Evolutionary conservation across 2,329 filamentous ascomycete genomes (phyloP), one percentile per base, ranked within the genome.

Genomic region (Aspergillus costaricaensis): DNA sequence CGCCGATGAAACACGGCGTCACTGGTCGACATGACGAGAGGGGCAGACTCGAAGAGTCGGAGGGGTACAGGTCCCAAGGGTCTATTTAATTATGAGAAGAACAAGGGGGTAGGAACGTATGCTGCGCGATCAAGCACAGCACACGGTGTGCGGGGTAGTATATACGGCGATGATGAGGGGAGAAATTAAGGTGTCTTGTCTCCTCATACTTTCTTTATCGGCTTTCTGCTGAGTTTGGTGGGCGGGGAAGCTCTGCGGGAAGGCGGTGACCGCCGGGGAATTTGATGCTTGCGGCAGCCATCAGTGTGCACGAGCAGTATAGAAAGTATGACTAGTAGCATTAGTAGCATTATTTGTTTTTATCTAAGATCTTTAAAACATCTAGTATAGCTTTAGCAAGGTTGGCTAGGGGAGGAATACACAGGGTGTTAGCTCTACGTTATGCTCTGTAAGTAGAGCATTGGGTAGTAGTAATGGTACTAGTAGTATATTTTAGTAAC

Each of bases 1-100:
- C 80, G 77, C 59, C 78, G 77, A 49, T 77, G 71, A 58, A 78
- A 75, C 38, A 79, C 77, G 54, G 73, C 70, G 57, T 77, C 74
- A 65, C 73, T 74, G 58, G 67, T 66, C 51, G 75, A 68, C 56
- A 68, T 68, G 50, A 54, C 47, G 64, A 57, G 25, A 19, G 51
- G 36, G 23, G 44, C 12, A 23, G 36, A 44, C 32, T 38, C 36
- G 23, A 9, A n/a, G 32, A 15, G 15, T 41, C 21, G 12, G 19
- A 15, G 39, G 17, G 15, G 15, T 17, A 21, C 39, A 41, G 19
- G 2, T 38, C n/a, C n/a, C 36, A 32, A 10, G 27, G 50, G 14
- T 19, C 10, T n/a, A 21, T 49, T 36, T 49, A 44, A 43, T n/a
- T 41, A 32, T 15, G 38, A 12, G 27, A 15, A 38, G 36, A 12